Conservation (phyloP, 441 rosid species). For the Aquilaria agallochum region DNA sequence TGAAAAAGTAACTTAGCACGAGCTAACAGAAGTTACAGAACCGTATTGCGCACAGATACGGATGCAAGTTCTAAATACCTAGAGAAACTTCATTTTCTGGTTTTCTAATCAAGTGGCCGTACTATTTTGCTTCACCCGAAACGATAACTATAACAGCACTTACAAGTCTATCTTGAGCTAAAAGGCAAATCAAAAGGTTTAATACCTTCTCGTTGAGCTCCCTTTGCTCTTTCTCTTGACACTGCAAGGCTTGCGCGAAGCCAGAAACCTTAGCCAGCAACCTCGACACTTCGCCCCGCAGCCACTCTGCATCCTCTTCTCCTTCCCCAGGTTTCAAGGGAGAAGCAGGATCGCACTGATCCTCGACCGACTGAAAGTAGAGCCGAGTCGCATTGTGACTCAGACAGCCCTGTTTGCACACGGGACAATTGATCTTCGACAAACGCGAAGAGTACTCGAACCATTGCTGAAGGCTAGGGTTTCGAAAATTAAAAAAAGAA, state of each 20-base stretch:
- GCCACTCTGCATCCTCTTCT: slow-evolving; percentile 45
- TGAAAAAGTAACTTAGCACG: too few species aligned
- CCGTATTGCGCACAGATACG: too few species aligned
- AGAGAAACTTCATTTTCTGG: too few species aligned
- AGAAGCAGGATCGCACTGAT: slow-evolving; percentile 28
- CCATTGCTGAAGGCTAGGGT: slow-evolving; percentile 87
- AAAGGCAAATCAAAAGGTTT: too few species aligned
- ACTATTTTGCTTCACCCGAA: too few species aligned
- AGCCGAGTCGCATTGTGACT: slow-evolving; percentile 49
- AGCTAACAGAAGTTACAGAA: too few species aligned
- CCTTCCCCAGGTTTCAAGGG: slow-evolving; percentile 26
- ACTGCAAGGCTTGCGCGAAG: slow-evolving; percentile 40
- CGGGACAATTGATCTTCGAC: slow-evolving; percentile 76
- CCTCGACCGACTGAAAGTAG: slow-evolving; percentile 80
- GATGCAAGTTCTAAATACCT: too few species aligned
- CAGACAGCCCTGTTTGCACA: slow-evolving; percentile 72
- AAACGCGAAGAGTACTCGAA: slow-evolving; percentile 66
- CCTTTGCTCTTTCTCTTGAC: slow-evolving; percentile 38
- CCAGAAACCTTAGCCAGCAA: slow-evolving; percentile 52
- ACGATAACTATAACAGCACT: too few species aligned
- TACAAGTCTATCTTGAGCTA: too few species aligned
- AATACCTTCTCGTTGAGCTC: slow-evolving; percentile 53
- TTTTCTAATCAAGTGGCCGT: too few species aligned
- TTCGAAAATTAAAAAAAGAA: slow-evolving; percentile 11
- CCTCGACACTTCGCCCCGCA: slow-evolving; percentile 53